These are phyloP conservation scores for Stagonosporopsis vannaccii DNA, from an alignment of 2,329 filamentous ascomycete genomes.

Conservation along the genomic window DNA sequence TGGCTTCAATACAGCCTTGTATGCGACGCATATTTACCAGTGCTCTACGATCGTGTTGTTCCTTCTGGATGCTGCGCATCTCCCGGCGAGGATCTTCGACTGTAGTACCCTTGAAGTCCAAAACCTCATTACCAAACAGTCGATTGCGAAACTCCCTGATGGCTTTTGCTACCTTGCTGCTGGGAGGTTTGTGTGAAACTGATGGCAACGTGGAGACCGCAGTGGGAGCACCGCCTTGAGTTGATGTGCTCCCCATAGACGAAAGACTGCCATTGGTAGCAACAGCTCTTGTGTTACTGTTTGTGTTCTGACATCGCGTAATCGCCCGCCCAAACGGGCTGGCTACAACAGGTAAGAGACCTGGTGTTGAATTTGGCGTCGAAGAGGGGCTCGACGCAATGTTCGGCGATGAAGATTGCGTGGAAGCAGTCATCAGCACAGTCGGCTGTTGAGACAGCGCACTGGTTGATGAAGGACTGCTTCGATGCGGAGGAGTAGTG, in stretches of 20 bases:
- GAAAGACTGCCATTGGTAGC: not conserved
- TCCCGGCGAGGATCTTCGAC: not conserved
- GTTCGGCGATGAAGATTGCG: not conserved
- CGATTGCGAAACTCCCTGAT: not conserved
- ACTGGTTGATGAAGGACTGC: slow-evolving; percentile 22
- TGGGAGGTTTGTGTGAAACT: not conserved
- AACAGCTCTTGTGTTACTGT: not conserved
- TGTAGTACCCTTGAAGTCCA: not conserved
- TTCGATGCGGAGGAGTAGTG: slow-evolving; percentile 4
- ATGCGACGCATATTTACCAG: slow-evolving; percentile 30
- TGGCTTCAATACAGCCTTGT: slow-evolving; percentile 38
- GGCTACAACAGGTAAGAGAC: not conserved
- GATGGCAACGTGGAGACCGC: not conserved
- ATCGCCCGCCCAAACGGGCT: not conserved
- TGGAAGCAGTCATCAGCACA: not conserved
- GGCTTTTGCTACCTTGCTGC: not conserved
- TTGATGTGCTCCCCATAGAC: not conserved
- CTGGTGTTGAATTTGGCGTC: not conserved
- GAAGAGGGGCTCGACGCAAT: slow-evolving; percentile 16
- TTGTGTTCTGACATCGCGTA: not conserved
- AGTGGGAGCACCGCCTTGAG: not conserved
- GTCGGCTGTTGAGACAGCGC: slow-evolving; percentile 25
- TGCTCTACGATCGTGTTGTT: slow-evolving; percentile 14
- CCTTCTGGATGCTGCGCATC: not conserved
- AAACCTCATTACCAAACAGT: not conserved